Conservation (phyloP, 805 yeast species). For the Ogataea nakhonphanomensis region DNA sequence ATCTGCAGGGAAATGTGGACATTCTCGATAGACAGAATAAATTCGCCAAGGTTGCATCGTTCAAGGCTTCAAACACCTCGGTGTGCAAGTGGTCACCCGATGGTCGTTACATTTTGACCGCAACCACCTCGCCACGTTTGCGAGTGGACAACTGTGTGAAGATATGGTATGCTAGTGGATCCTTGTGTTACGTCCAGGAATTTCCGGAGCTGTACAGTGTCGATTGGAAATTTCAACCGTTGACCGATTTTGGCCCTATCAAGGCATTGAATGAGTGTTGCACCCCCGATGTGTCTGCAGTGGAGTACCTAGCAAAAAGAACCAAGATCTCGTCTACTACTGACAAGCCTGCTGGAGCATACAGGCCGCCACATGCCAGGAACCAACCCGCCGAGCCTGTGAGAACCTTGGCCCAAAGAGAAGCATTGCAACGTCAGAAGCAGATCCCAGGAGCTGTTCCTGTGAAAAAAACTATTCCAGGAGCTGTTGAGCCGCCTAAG, state of each 20-base stretch:
- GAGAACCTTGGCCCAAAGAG: conserved; percentile 58
- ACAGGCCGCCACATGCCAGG: conserved; percentile 92
- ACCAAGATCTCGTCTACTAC: conserved; percentile 30
- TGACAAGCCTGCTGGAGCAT: conserved; percentile 77
- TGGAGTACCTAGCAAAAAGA: conserved; percentile 47
- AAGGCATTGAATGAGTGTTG: conserved; percentile 54
- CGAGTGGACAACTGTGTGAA: conserved; percentile 95
- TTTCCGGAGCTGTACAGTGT: conserved; percentile 77
- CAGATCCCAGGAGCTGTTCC: conserved; percentile 29
- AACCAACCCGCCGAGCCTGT: conserved; percentile 37
- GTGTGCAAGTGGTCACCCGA: conserved; percentile 98
- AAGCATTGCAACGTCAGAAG: conserved; percentile 33
- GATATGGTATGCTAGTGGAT: conserved; percentile 90
- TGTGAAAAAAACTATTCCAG: conserved; percentile 47
- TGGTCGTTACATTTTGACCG: conserved; percentile 88
- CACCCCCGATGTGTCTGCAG: conserved; percentile 67
- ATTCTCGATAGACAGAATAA: conserved; percentile 88
- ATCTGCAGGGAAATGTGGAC: conserved; percentile 94
- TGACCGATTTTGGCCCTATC: conserved; percentile 52
- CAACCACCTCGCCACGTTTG: conserved; percentile 94
- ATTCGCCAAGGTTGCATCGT: conserved; percentile 72
- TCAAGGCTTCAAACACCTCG: conserved; percentile 93
- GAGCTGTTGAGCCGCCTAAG: conserved; percentile 38
- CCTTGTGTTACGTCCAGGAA: conserved; percentile 72
- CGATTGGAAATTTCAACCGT: conserved; percentile 75